A percentile compares a stretch with the other conserved stretches of the same genome.
phyloP scores from a whole-genome alignment of 768 basidiomycete species.

The Sistotremastrum niveocremeum region DNA sequence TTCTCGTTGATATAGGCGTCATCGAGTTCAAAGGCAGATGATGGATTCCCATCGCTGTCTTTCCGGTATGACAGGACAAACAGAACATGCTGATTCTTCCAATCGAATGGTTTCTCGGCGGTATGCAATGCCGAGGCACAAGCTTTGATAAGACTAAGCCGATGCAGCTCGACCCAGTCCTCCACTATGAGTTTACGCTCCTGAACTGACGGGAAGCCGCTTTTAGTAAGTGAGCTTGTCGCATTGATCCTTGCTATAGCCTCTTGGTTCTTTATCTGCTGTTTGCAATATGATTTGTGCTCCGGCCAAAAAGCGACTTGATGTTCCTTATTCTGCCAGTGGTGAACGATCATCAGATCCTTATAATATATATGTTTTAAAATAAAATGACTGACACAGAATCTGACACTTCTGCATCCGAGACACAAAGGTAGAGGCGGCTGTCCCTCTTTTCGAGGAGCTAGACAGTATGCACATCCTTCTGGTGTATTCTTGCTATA shows the following conservation, averaged over 20 bases:
- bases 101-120: background rate
- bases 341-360: background rate
- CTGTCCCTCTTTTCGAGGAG: background rate
- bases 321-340: background rate
- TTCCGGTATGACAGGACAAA: background rate
- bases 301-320: conserved; percentile 1
- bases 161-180: conserved; percentile 1
- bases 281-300: background rate
- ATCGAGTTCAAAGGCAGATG: background rate
- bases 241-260: too few species aligned
- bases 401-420: background rate
- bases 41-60: background rate
- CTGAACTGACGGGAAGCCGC: background rate
- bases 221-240: too few species aligned
- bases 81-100: background rate
- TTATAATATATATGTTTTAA: background rate
- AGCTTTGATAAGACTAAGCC: background rate
- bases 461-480: too few species aligned
- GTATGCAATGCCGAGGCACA: background rate
- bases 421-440: background rate
- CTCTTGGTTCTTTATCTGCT: background rate
- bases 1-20: background rate
- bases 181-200: conserved; percentile 1
- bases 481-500: too few species aligned
- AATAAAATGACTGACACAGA: background rate